Percentiles rank a stretch among this genome's conserved stretches.
These are phyloP conservation scores for Talaromyces pinophilus DNA, from an alignment of 2,329 filamentous ascomycete genomes.

Conservation along the genomic window DNA sequence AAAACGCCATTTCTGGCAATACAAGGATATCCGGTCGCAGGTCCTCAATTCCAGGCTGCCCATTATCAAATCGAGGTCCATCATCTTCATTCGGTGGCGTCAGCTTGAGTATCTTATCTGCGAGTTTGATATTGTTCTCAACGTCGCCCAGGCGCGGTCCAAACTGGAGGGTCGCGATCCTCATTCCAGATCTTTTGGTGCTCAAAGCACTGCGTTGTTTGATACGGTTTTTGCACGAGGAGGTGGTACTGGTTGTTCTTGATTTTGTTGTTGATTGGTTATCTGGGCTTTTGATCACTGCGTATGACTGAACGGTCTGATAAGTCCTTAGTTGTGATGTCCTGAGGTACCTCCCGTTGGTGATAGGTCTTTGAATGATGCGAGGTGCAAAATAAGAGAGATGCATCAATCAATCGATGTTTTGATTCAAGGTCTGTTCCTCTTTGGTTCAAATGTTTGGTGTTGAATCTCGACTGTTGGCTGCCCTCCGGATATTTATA, in stretches of 20 bases:
- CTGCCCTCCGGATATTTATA: not conserved
- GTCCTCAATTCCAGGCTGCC: constrained; percentile 27
- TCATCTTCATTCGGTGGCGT: not conserved
- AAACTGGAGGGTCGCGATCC: constrained; percentile 52
- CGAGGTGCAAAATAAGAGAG: not conserved
- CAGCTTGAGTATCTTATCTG: constrained; percentile 45
- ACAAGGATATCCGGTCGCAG: constrained; percentile 58
- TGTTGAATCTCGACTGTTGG: not conserved
- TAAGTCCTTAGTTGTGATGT: not conserved
- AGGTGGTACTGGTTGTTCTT: not conserved
- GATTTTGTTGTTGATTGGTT: not conserved
- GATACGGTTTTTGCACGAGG: not conserved
- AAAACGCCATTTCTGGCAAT: constrained; percentile 64
- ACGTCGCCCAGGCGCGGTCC: constrained; percentile 47
- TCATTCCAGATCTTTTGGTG: constrained; percentile 36
- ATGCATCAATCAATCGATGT: not conserved
- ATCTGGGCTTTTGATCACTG: not conserved
- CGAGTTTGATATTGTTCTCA: constrained; percentile 47
- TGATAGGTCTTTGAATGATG: not conserved
- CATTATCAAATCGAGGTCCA: not conserved
- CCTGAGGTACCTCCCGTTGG: not conserved
- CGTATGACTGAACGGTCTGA: not conserved
- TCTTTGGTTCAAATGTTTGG: not conserved
- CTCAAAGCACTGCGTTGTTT: not conserved
- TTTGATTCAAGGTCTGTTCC: too few species aligned